These are phyloP conservation scores for Amanita muscaria DNA, from an alignment of 768 basidiomycete genomes.

Conservation along the genomic window DNA sequence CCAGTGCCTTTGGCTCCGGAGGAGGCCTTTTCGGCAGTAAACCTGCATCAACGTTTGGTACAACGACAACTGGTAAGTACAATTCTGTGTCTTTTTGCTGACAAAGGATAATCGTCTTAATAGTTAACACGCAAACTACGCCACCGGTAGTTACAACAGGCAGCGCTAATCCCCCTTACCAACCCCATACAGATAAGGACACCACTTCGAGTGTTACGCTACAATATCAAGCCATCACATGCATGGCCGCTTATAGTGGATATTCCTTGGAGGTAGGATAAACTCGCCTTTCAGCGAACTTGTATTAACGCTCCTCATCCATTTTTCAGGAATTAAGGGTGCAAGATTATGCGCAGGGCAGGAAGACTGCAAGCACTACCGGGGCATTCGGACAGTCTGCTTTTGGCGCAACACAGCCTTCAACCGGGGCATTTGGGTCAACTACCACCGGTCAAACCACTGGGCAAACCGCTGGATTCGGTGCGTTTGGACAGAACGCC, in stretches of 20 bases:
- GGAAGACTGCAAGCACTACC: slow-evolving; percentile 60
- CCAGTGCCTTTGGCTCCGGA: slow-evolving; percentile 35
- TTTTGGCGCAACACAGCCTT: slow-evolving; percentile 37
- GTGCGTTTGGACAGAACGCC: slow-evolving; percentile 31
- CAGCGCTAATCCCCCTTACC: slow-evolving; percentile 57
- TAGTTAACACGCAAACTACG: slow-evolving; percentile 12
- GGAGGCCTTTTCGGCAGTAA: slow-evolving; percentile 30
- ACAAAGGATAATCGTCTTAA: neutral
- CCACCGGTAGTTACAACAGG: slow-evolving; percentile 58
- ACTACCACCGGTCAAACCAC: slow-evolving; percentile 23
- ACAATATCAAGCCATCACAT: slow-evolving; percentile 77
- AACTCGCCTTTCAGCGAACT: slow-evolving; percentile 6
- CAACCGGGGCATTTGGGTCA: slow-evolving; percentile 32
- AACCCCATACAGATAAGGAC: slow-evolving; percentile 60
- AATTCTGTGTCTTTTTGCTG: neutral
- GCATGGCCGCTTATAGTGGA: slow-evolving; percentile 70
- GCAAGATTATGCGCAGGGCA: slow-evolving; percentile 69
- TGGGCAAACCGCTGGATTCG: slow-evolving; percentile 30
- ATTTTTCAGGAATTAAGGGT: slow-evolving; percentile 53
- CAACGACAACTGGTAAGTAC: slow-evolving; percentile 13
- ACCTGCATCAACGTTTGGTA: slow-evolving; percentile 36
- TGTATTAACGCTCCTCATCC: slow-evolving; percentile 8
- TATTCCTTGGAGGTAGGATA: slow-evolving; percentile 63
- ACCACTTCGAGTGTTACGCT: slow-evolving; percentile 29
- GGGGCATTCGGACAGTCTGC: slow-evolving; percentile 53